Base-by-base conservation (phyloP, 768 basidiomycete genomes). In the Agaricus bisporus region DNA sequence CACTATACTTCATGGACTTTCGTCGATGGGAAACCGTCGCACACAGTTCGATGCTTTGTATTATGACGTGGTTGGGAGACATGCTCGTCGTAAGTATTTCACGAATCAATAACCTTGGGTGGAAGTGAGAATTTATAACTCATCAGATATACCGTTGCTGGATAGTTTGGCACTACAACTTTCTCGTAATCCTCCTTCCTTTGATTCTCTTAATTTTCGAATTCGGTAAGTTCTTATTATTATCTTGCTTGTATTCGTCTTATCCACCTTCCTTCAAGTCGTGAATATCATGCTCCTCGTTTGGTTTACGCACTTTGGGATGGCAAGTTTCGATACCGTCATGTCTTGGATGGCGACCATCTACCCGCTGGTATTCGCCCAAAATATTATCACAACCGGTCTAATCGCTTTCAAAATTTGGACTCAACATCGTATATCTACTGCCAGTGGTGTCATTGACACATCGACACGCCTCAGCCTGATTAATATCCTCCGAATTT, bases 21-120 rank as follows among this genome's bases (percentile, higher is more conserved):
- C 47, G 55, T n/a, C 46, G 58, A 35, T 66, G 65, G 67, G 63
- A 66, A 22, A 63, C 59, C 45, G 36, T 60, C 26, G 55, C 59
- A 12, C 56, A 63, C 53, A 64, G 61, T 44, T 47, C 62, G 5
- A 29, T 62, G 11, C 18, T 63, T 6, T 66, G 61, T 18, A 35
- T 63, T 9, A 62, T 66, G 62, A 63, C 63, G 11, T 66, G 65
- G 65, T 37, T 65, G 12, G 68, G 66, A 7, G 66, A 69, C 42
- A 53, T 55, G 29, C 60, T 69, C 10, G 65, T 64, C 28, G 65
- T 64, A n/a, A 39, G 63, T 61, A 20, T 44, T 52, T 1, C 12
- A 39, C 5, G 12, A 38, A 9, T 17, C 35, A 12, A 14, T 18
- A 37, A 32, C 25, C 4, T 5, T 18, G 15, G 20, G 39, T 14